phyloP scores from a whole-genome alignment of 129 eudicot species.

The Solidago caesia region DNA sequence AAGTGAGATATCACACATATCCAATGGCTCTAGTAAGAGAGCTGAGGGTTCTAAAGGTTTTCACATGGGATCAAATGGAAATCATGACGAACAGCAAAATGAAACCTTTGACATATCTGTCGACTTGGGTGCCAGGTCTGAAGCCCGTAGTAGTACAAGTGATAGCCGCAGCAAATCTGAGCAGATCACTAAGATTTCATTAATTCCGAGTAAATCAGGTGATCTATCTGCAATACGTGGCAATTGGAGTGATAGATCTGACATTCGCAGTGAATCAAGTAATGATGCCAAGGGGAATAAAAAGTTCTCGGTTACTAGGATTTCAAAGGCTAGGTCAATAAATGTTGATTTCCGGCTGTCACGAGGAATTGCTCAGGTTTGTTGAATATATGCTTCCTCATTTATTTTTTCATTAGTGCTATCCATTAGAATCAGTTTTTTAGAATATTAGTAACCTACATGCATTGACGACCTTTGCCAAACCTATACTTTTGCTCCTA shows the following conservation, averaged over 20 bases:
- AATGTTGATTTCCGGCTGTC: slow-evolving; percentile 90
- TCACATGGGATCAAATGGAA: slow-evolving; percentile 43
- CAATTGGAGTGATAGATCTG: slow-evolving; percentile 45
- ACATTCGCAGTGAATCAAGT: slow-evolving; percentile 38
- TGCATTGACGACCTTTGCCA: slow-evolving; percentile 7
- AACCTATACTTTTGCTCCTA: slow-evolving; percentile 9
- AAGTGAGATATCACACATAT: slow-evolving; percentile 29
- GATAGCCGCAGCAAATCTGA: slow-evolving; percentile 43
- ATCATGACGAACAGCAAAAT: slow-evolving; percentile 33
- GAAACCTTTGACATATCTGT: slow-evolving; percentile 36
- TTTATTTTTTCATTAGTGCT: background rate
- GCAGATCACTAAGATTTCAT: slow-evolving; percentile 38
- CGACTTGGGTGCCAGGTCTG: slow-evolving; percentile 45
- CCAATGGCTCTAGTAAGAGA: slow-evolving; percentile 41
- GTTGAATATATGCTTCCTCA: slow-evolving; percentile 15
- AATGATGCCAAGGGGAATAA: slow-evolving; percentile 66
- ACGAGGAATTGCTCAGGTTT: slow-evolving; percentile 96
- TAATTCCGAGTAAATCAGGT: slow-evolving; percentile 38
- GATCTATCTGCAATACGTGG: slow-evolving; percentile 40
- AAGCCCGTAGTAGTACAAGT: slow-evolving; percentile 29
- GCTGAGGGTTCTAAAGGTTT: slow-evolving; percentile 32
- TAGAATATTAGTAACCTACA: slow-evolving; percentile 17
- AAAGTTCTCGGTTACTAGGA: slow-evolving; percentile 75
- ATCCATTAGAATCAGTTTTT: background rate
- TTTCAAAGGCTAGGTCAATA: slow-evolving; percentile 86